These are phyloP conservation scores for Hypoxylon perforatum DNA, from an alignment of 495 filamentous ascomycete genomes.

Conservation along the genomic window DNA sequence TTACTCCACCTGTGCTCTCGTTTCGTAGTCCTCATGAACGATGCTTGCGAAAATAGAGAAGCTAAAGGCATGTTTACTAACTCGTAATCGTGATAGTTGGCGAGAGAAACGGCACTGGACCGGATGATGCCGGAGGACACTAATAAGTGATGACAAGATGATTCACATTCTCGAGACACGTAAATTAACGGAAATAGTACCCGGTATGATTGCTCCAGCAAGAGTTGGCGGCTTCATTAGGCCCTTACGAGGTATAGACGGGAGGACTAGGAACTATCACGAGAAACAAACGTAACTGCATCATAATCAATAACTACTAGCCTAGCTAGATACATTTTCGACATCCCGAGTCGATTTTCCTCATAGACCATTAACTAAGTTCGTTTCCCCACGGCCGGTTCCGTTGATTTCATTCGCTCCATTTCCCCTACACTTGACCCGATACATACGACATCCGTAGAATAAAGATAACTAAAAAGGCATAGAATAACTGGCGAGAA, in stretches of 20 bases:
- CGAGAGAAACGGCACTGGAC: slow-evolving; percentile 59
- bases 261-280: no score
- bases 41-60: neutral
- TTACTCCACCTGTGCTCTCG: neutral
- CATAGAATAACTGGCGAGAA: neutral
- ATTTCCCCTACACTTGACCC: slow-evolving; percentile 25
- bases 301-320: slow-evolving; percentile 18
- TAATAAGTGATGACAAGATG: slow-evolving; percentile 2
- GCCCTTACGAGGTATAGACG: no score
- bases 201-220: no score
- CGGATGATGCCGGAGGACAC: slow-evolving; percentile 45
- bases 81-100: slow-evolving; percentile 52
- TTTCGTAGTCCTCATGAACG: neutral
- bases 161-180: no score
- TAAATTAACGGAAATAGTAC: no score
- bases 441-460: slow-evolving; percentile 33
- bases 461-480: slow-evolving; percentile 5
- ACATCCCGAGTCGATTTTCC: slow-evolving; percentile 14
- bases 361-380: slow-evolving; percentile 1
- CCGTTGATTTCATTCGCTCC: slow-evolving; percentile 2
- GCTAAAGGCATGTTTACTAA: neutral
- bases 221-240: no score
- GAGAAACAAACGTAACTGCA: slow-evolving; percentile 5
- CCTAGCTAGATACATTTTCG: slow-evolving; percentile 21
- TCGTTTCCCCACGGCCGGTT: slow-evolving; percentile 6